phyloP scores from a whole-genome alignment of 75 land plant species.

The Pinus albicaulis region DNA sequence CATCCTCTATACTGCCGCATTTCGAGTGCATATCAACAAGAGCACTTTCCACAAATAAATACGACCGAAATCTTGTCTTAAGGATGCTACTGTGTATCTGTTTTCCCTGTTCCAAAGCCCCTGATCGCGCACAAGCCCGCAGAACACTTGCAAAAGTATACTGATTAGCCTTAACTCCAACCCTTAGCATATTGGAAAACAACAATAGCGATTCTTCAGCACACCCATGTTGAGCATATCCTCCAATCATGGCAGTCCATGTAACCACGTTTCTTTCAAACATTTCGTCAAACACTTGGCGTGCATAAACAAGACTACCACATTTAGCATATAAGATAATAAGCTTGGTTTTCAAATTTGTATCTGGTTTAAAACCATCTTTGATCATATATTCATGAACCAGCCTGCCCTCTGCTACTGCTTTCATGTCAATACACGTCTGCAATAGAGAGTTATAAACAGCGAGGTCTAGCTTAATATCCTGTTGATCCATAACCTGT shows the following conservation, averaged over 20 bases:
- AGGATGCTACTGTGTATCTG: slow-evolving; percentile 29
- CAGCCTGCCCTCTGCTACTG: slow-evolving; percentile 9
- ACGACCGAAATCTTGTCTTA: slow-evolving; percentile 34
- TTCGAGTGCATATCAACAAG: slow-evolving; percentile 26
- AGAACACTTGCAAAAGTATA: slow-evolving; percentile 20
- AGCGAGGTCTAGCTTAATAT: too few species aligned
- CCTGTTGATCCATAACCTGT: too few species aligned
- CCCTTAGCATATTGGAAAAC: slow-evolving; percentile 16
- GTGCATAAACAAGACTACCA: slow-evolving; percentile 17
- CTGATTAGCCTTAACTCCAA: slow-evolving; percentile 5
- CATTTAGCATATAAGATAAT: slow-evolving; percentile 18
- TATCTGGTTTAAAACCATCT: slow-evolving; percentile 10
- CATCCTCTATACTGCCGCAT: slow-evolving; percentile 11
- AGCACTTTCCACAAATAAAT: slow-evolving; percentile 17
- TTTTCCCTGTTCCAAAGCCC: slow-evolving; percentile 13
- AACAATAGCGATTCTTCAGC: slow-evolving; percentile 16
- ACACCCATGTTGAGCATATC: slow-evolving; percentile 22
- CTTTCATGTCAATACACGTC: slow-evolving; percentile 2
- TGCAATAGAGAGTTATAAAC: too few species aligned
- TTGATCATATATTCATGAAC: slow-evolving; percentile 2
- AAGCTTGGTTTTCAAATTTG: slow-evolving; percentile 1
- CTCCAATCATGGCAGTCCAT: slow-evolving; percentile 28
- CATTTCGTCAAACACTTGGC: slow-evolving; percentile 19
- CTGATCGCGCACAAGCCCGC: slow-evolving; percentile 27
- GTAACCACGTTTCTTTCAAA: slow-evolving; percentile 19